Evolutionary conservation across 1,284 basidiomycete species (phyloP), one percentile per base, ranked within the genome.

Genomic region (Stereum hirsutum): DNA sequence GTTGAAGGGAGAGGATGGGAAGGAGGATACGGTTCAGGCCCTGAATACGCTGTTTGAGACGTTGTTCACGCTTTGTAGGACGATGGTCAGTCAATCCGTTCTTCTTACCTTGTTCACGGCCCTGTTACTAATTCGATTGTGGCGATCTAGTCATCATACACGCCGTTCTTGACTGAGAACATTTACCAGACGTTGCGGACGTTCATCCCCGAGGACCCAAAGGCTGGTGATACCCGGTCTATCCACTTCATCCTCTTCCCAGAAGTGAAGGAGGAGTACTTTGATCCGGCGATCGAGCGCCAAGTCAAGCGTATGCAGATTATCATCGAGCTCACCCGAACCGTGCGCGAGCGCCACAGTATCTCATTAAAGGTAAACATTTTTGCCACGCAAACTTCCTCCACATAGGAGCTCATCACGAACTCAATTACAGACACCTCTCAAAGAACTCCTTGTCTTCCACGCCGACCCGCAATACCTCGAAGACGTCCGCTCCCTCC

Each of bases 171-270:
- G 57, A 95, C 92, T 3, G 96, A 99, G 66, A 97, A 88, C 65
- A 74, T 99, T 51, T 99, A 98, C 65, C 96, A 99, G 61, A 81
- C 88, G 34, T 73, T 99, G 35, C 78, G 84, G 42, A 72, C 74
- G 12, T 97, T 85, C 65, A 87, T 98, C 52, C 89, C 91, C 0
- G 74, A 80, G 42, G 73, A 86, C 50, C 73, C 82, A 23, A 67
- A 69, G 24, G 74, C 77, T 27, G 75, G 75, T 5, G 95, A 99
- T 59, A 74, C 82, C 14, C 85, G 96, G 47, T 98, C 95, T 7
- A 72, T 99, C 47, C 96, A 99, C 69, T 99, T 99, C 75, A 63
- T 99, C 48, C 75, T 81, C 39, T 98, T 97, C 83, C 96, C 96
- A 0, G 75, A 84, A 41, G 87, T 94, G 45, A 92, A 93, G 59